phyloP scores from a whole-genome alignment of 176 grass and related monocot species.

The Saccharum spontaneum region DNA sequence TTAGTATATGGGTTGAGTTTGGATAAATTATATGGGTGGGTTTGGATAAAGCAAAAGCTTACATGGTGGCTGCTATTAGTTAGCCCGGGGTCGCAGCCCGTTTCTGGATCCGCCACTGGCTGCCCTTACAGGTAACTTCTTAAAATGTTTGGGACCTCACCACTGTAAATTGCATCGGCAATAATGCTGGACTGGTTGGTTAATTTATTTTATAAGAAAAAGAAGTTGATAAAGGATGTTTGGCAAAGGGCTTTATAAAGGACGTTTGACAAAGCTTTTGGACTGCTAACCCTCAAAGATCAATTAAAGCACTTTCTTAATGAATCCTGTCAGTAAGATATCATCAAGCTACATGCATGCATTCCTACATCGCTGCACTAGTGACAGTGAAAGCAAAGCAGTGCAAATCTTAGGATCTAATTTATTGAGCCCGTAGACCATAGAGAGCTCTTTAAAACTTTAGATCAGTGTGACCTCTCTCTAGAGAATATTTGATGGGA shows the following conservation, averaged over 20 bases:
- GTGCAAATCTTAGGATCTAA: conserved; percentile 19
- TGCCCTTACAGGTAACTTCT: too few species aligned
- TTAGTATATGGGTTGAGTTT: too few species aligned
- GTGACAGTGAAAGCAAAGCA: conserved; percentile 33
- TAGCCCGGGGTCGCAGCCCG: too few species aligned
- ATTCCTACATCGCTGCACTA: conserved; percentile 26
- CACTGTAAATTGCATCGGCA: not conserved
- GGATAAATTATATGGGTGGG: too few species aligned
- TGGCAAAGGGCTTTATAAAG: conserved; percentile 31
- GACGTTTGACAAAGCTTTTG: conserved; percentile 25
- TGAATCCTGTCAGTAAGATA: conserved; percentile 40
- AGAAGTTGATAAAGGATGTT: not conserved
- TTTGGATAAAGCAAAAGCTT: too few species aligned
- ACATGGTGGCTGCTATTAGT: too few species aligned
- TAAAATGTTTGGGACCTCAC: not conserved
- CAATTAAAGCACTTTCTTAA: conserved; percentile 23
- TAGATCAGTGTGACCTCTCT: conserved; percentile 27
- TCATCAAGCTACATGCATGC: conserved; percentile 25
- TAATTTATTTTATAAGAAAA: conserved; percentile 13
- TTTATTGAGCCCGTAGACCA: conserved; percentile 20
- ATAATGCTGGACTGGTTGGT: not conserved
- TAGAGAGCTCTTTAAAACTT: conserved; percentile 32
- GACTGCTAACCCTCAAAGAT: conserved; percentile 3
- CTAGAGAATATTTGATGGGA: conserved; percentile 53
- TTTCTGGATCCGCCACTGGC: too few species aligned